Conservation (phyloP, 2,329 filamentous ascomycete species). For the Mariannaea elegans region DNA sequence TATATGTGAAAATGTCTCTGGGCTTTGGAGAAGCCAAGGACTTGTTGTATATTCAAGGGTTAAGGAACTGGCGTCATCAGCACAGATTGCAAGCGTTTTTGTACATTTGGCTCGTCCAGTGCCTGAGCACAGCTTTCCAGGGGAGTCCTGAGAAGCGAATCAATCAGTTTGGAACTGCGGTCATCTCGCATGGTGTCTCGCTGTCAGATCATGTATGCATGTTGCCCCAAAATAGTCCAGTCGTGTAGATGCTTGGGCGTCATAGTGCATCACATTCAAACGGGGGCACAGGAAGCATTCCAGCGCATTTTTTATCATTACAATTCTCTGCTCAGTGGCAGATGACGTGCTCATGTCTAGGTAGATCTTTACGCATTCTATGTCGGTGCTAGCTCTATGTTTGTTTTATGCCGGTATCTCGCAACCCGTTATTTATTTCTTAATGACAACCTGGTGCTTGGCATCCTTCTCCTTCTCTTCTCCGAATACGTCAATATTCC, state of each 20-base stretch:
- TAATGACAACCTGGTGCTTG: conserved; percentile 56
- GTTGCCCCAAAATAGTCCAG: background rate
- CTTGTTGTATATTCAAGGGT: background rate
- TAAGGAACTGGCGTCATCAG: conserved; percentile 9
- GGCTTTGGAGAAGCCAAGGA: background rate
- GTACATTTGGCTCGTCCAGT: conserved; percentile 6
- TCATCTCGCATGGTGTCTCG: background rate
- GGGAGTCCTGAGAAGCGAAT: conserved; percentile 1
- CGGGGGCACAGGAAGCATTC: background rate
- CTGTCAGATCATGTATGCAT: background rate
- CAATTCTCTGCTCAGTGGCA: conserved; percentile 17
- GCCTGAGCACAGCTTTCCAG: background rate
- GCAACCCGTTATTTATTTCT: conserved; percentile 36
- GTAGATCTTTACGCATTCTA: conserved; percentile 23
- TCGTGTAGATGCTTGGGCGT: background rate
- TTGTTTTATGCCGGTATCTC: background rate
- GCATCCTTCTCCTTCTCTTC: conserved; percentile 62
- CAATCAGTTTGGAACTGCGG: background rate
- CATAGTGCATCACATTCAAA: background rate
- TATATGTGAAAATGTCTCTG: background rate
- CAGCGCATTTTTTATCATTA: conserved; percentile 19
- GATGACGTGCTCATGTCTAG: background rate
- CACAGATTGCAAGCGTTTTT: conserved; percentile 17
- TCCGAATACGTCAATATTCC: conserved; percentile 65
- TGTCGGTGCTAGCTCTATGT: conserved; percentile 10